Conservation (phyloP, 2,329 filamentous ascomycete genomes). For the Zymoseptoria ardabiliae region DNA sequence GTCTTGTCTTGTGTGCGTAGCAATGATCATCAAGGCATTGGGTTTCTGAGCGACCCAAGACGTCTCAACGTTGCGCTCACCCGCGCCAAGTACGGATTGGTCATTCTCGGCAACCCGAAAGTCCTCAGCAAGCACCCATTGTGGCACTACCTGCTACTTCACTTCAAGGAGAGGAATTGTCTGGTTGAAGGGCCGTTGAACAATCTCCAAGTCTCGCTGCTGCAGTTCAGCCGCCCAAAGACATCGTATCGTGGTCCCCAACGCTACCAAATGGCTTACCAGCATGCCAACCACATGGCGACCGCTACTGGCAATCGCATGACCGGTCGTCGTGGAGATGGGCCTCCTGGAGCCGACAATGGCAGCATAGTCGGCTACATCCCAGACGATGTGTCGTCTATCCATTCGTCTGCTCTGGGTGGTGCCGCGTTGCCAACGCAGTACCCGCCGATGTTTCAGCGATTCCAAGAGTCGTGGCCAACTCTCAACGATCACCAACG, state of each 20-base stretch:
- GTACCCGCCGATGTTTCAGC: constrained; percentile 92
- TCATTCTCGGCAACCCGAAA: constrained; percentile 96
- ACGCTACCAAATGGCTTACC: constrained; percentile 74
- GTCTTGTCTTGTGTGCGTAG: constrained; percentile 95
- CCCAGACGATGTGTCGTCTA: constrained; percentile 90
- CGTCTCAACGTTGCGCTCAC: constrained; percentile 96
- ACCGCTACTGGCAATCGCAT: constrained; percentile 38
- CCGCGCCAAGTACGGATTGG: constrained; percentile 90
- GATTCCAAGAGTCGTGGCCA: constrained; percentile 88
- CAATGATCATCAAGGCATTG: constrained; percentile 97
- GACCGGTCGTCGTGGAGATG: constrained; percentile 46
- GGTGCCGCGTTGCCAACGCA: constrained; percentile 61
- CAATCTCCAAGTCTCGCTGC: constrained; percentile 88
- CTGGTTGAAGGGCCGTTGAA: constrained; percentile 91
- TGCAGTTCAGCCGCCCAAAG: constrained; percentile 93
- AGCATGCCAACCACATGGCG: constrained; percentile 55
- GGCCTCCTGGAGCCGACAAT: constrained; percentile 56
- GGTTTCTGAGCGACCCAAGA: constrained; percentile 42
- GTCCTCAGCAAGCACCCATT: constrained; percentile 95
- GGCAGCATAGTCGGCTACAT: constrained; percentile 93
- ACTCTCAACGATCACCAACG: constrained; percentile 60
- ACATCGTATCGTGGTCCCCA: constrained; percentile 85
- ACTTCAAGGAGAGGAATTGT: constrained; percentile 96
- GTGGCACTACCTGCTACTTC: constrained; percentile 89
- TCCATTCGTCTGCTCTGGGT: constrained; percentile 86